Base-by-base conservation (phyloP, 2,329 filamentous ascomycete species). In the Chaetomium strumarium region DNA sequence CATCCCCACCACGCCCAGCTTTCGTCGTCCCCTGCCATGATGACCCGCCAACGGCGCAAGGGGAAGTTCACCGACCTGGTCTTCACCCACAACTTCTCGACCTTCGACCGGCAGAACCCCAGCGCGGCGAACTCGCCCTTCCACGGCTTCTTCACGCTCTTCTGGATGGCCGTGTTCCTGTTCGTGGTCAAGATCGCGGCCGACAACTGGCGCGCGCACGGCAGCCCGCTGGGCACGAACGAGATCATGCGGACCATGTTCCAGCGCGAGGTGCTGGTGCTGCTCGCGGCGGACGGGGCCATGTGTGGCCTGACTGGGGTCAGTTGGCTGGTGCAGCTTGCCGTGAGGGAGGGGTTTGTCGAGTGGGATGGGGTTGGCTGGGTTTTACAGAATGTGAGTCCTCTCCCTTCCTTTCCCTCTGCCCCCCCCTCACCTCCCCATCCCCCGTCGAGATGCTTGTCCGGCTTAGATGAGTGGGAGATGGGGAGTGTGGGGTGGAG, bases 61-160 rank as follows among this genome's bases (percentile, higher is more conserved):
- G 43, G 45, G n/a, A 68, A 67, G 56, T 73, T 77, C 58, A 64
- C 69, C 49, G 72, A 86, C 61, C 70, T 88, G 41, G 79, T 88
- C 47, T 91, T 90, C 64, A 89, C 85, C 0, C 75, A 80, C 20
- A 83, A 85, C 55, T 87, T 89, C 62, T 87, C 85, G 6, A 77
- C 84, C 0, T 90, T 91, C 65, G 87, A 91, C 66, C 76, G 84
- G 11, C 82, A 87, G 58, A 90, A 90, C 62, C 75, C 77, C 5
- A 71, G 72, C 1, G 79, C 80, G 2, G 76, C 79, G 3, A 81
- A 84, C 44, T 88, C 83, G 39, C 83, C 84, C 0, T 91, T 90
- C 61, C 81, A 86, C 64, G 88, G 88, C 30, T 91, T 91, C 70
- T 90, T 88, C 63, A 87, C 84, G 0, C 72, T 92, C 0, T 90